Conservation (phyloP, 208 protist species). For the Leishmania martiniquensis region DNA sequence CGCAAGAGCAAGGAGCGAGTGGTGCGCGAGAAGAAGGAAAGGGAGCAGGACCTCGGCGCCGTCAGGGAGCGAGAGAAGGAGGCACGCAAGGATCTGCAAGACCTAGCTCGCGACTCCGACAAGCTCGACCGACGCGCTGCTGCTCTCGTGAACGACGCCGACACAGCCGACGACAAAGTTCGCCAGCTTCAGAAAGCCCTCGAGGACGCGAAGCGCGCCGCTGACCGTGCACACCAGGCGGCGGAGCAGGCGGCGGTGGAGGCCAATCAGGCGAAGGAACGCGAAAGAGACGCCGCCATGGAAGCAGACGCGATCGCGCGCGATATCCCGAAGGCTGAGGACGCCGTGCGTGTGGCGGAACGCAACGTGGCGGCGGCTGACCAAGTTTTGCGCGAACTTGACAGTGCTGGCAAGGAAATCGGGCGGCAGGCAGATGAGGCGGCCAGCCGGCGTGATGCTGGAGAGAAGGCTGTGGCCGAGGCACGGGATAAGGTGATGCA, state of each 20-base stretch:
- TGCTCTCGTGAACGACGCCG: conserved; percentile 61
- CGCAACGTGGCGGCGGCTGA: conserved; percentile 67
- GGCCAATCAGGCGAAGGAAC: conserved; percentile 65
- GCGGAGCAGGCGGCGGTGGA: conserved; percentile 74
- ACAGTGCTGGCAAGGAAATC: conserved; percentile 79
- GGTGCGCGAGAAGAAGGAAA: conserved; percentile 81
- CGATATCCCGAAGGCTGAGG: conserved; percentile 79
- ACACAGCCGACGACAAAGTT: conserved; percentile 84
- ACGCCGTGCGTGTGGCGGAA: conserved; percentile 76
- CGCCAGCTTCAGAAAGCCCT: conserved; percentile 86
- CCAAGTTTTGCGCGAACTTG: conserved; percentile 78
- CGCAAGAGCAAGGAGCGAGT: conserved; percentile 76
- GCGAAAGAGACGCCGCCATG: conserved; percentile 65
- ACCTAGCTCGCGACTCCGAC: conserved; percentile 76
- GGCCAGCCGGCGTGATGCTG: conserved; percentile 66
- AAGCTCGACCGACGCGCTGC: conserved; percentile 73
- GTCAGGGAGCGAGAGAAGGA: conserved; percentile 80
- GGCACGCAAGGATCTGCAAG: conserved; percentile 73
- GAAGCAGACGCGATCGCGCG: conserved; percentile 72
- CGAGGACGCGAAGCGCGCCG: conserved; percentile 78
- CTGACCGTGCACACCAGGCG: conserved; percentile 71
- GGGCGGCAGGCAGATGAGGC: conserved; percentile 86
- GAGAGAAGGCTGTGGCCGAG: conserved; percentile 70
- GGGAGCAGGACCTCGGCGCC: conserved; percentile 72
- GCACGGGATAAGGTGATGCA: conserved; percentile 58